phyloP scores from a whole-genome alignment of 306 rosid species.

The Vigna trinervia region DNA sequence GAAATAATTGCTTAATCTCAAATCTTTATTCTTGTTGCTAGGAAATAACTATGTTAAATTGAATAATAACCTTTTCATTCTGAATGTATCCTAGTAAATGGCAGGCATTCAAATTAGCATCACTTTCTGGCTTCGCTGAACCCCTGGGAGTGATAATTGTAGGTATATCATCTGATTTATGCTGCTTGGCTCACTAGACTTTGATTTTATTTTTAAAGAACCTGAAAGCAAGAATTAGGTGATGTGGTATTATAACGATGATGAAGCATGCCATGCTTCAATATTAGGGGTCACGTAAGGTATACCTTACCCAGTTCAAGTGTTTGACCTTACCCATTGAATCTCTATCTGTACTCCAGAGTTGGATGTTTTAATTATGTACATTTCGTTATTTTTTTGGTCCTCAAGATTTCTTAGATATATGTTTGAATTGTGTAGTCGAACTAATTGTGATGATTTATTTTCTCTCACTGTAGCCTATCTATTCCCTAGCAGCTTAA shows the following conservation, averaged over 20 bases:
- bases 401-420: neutral
- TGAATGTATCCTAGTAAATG: conserved; percentile 72
- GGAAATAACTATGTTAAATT: conserved; percentile 35
- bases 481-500: conserved; percentile 87
- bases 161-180: conserved; percentile 63
- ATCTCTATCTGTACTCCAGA: conserved; percentile 22
- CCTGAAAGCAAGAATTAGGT: conserved; percentile 27
- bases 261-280: conserved; percentile 34
- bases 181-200: conserved; percentile 28
- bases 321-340: conserved; percentile 6
- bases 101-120: conserved; percentile 98
- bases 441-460: conserved; percentile 26
- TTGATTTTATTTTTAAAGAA: conserved; percentile 31
- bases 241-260: conserved; percentile 26
- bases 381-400: conserved; percentile 2
- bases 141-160: conserved; percentile 93
- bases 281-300: conserved; percentile 18
- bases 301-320: neutral
- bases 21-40: conserved; percentile 33
- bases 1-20: conserved; percentile 18
- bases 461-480: conserved; percentile 65
- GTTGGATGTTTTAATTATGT: conserved; percentile 15
- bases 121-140: conserved; percentile 97
- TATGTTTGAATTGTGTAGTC: conserved; percentile 10
- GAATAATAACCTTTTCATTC: conserved; percentile 11